A percentile compares a stretch with the other conserved stretches of the same genome.
These are phyloP conservation scores for Colletotrichum coccodes DNA, from an alignment of 2,329 filamentous ascomycete species.

Conservation along the genomic window DNA sequence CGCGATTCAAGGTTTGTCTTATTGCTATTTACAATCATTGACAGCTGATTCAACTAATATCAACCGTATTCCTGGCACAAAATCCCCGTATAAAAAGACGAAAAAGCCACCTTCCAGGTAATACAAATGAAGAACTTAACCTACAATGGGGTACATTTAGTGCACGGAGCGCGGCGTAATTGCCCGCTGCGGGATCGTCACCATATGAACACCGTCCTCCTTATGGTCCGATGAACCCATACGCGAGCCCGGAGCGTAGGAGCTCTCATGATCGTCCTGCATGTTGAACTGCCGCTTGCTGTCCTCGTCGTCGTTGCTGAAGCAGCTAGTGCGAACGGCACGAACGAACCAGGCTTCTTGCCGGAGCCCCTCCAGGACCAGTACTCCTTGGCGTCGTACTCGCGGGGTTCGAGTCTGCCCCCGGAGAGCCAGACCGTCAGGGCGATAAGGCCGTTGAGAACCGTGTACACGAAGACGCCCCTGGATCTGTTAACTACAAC, in stretches of 20 bases:
- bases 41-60: not conserved
- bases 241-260: conserved; percentile 25
- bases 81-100: not conserved
- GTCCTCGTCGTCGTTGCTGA: conserved; percentile 38
- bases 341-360: conserved; percentile 58
- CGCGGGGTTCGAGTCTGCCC: conserved; percentile 56
- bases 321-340: conserved; percentile 42
- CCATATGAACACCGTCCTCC: conserved; percentile 31
- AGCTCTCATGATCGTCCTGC: conserved; percentile 32
- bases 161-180: conserved; percentile 27
- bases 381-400: conserved; percentile 66
- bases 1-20: not conserved
- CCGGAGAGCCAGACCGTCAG: conserved; percentile 54
- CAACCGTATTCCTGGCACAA: not conserved
- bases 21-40: conserved; percentile 29
- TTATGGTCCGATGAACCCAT: conserved; percentile 31
- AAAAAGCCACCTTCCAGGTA: not conserved
- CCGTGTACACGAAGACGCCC: conserved; percentile 63
- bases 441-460: conserved; percentile 60
- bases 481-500: conserved; percentile 40
- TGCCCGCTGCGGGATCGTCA: conserved; percentile 31
- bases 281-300: conserved; percentile 34
- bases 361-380: conserved; percentile 64
- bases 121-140: not conserved
- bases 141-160: not conserved